A percentile compares a stretch with the other conserved stretches of the same genome.
Evolutionary conservation across 2,329 filamentous ascomycete genomes (phyloP).

Genomic region (Lojkania enalia): DNA sequence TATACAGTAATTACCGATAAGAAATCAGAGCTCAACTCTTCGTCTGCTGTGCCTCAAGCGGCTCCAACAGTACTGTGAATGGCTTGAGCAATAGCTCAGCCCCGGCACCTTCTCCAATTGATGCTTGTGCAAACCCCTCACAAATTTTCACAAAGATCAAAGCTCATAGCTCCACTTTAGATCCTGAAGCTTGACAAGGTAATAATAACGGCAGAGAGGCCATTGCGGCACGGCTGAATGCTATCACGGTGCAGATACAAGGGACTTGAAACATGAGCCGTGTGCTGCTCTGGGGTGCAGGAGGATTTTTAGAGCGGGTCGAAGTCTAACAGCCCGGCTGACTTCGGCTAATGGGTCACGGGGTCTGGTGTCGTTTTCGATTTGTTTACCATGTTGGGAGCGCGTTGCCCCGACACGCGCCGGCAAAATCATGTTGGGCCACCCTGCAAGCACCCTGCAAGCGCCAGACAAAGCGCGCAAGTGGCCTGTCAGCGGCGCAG

Average conservation of each 20-base stretch:
- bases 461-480: constrained; percentile 29
- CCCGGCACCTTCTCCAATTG: too few relatives aligned
- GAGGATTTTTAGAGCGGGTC: constrained; percentile 24
- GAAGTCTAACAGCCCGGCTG: constrained; percentile 14
- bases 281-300: constrained; percentile 34
- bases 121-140: background rate
- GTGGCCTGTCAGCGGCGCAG: constrained; percentile 32
- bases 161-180: background rate
- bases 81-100: too few relatives aligned
- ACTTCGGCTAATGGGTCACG: constrained; percentile 29
- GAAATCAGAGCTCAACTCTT: too few relatives aligned
- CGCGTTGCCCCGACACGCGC: constrained; percentile 40
- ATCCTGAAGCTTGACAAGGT: background rate
- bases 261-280: constrained; percentile 7
- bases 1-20: too few relatives aligned
- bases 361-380: constrained; percentile 33
- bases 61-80: too few relatives aligned
- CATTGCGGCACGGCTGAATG: background rate
- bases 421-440: constrained; percentile 20
- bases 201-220: too few relatives aligned
- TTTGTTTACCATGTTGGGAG: constrained; percentile 37
- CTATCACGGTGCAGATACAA: background rate
- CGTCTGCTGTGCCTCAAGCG: too few relatives aligned
- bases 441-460: constrained; percentile 22
- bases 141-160: background rate